A percentile compares a stretch with the other conserved stretches of the same genome.
These are phyloP conservation scores for Yamagishiella unicocca DNA, from an alignment of 139 green algal genomes.

Conservation along the genomic window DNA sequence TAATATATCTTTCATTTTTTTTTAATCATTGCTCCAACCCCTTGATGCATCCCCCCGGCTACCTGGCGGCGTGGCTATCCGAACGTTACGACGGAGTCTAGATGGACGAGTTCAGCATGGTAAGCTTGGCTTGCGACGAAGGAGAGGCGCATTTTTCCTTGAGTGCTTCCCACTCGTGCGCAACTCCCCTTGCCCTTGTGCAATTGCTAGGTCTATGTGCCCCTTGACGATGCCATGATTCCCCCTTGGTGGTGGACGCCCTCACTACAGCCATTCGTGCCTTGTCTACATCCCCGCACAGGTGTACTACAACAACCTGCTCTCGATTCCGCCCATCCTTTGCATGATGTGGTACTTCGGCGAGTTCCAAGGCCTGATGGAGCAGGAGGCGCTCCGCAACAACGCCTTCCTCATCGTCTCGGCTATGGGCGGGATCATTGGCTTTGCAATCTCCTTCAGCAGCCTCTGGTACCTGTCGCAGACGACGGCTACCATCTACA, in stretches of 20 bases:
- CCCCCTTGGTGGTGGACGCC: too few relatives aligned
- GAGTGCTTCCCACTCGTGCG: too few relatives aligned
- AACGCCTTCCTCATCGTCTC: constrained; percentile 56
- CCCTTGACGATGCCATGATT: too few relatives aligned
- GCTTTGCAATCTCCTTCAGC: constrained; percentile 81
- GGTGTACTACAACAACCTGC: constrained; percentile 92
- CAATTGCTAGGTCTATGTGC: too few relatives aligned
- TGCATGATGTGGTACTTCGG: constrained; percentile 70
- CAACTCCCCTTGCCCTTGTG: neutral
- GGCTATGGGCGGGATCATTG: constrained; percentile 52
- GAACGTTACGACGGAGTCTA: too few relatives aligned
- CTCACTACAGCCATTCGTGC: too few relatives aligned
- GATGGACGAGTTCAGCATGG: constrained; percentile 79
- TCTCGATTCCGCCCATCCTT: constrained; percentile 83
- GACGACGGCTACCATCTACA: constrained; percentile 94
- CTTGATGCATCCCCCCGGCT: too few relatives aligned
- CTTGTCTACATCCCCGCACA: neutral
- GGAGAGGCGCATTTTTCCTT: too few relatives aligned
- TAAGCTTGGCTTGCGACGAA: too few relatives aligned
- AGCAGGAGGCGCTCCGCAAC: constrained; percentile 69
- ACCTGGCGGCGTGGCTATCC: too few relatives aligned
- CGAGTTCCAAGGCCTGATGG: constrained; percentile 61
- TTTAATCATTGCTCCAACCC: too few relatives aligned
- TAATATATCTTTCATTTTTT: too few relatives aligned
- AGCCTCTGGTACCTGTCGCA: constrained; percentile 92